Percentiles rank a stretch among this genome's conserved stretches.
Conservation (phyloP, 139 green algal genomes). For the Chlorella sp. region DNA sequence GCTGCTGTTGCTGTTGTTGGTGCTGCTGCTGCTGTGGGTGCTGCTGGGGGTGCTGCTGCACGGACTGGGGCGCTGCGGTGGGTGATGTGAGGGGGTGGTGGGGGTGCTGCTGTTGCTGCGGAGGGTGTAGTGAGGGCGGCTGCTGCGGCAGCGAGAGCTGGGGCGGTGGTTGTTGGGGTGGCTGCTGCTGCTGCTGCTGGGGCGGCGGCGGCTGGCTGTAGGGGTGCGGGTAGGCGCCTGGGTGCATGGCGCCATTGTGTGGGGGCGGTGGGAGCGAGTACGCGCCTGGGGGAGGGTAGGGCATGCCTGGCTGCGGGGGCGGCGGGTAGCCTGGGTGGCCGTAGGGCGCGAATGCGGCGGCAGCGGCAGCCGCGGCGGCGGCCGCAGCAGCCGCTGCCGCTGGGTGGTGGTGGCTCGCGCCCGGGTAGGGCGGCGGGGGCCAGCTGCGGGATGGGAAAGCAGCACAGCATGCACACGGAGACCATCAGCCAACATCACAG, state of each 20-base stretch:
- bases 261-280: too few relatives aligned
- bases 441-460: neutral
- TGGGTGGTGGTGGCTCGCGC: too few relatives aligned
- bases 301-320: too few relatives aligned
- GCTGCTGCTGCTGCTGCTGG: constrained; percentile 12
- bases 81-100: neutral
- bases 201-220: neutral
- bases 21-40: neutral
- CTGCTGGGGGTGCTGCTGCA: neutral
- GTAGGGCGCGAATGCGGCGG: too few relatives aligned
- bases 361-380: too few relatives aligned
- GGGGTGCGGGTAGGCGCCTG: too few relatives aligned
- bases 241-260: too few relatives aligned
- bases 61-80: too few relatives aligned
- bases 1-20: neutral
- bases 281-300: too few relatives aligned
- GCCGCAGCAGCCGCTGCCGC: too few relatives aligned
- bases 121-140: neutral
- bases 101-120: neutral
- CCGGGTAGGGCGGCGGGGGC: too few relatives aligned
- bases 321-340: too few relatives aligned
- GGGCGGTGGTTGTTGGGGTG: neutral
- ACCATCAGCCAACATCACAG: neutral
- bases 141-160: constrained; percentile 7
- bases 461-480: neutral